Evolutionary conservation across 805 yeast species (phyloP).

Genomic region (Schwanniomyces yamadae): DNA sequence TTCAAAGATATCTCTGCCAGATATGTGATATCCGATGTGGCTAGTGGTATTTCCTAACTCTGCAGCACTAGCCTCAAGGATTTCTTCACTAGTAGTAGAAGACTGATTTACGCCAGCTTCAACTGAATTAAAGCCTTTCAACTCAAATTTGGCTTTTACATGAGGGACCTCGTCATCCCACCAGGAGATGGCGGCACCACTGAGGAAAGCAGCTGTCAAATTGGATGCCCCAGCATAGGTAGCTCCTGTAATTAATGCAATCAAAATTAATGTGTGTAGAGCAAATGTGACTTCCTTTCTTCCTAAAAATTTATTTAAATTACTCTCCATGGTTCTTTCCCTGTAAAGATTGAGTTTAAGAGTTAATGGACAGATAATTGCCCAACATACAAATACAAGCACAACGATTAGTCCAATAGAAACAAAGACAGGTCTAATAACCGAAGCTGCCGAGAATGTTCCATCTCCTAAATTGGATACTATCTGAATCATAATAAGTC

Average conservation of each 20-base stretch:
- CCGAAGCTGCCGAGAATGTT: constrained; percentile 2
- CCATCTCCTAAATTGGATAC: constrained; percentile 8
- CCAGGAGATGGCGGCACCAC: constrained; percentile 6
- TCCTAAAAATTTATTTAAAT: not conserved
- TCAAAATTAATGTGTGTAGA: constrained; percentile 1
- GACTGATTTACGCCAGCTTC: not conserved
- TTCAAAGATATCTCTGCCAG: constrained; percentile 1
- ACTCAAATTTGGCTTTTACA: not conserved
- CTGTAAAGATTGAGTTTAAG: not conserved
- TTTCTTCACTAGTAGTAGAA: not conserved
- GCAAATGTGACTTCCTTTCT: not conserved
- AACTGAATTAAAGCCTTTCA: not conserved
- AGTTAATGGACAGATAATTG: constrained; percentile 1
- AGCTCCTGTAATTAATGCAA: constrained; percentile 3
- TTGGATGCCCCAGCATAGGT: constrained; percentile 6
- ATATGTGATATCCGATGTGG: not conserved
- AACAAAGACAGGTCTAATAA: constrained; percentile 6
- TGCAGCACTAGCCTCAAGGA: not conserved
- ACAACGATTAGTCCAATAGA: constrained; percentile 4
- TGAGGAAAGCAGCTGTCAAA: constrained; percentile 5
- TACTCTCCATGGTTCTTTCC: not conserved
- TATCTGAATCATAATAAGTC: constrained; percentile 6
- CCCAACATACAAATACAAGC: not conserved
- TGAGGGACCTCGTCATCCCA: constrained; percentile 2
- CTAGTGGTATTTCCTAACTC: not conserved